These are phyloP conservation scores for Pichia paraexigua DNA, from an alignment of 805 yeast genomes.

Conservation along the genomic window DNA sequence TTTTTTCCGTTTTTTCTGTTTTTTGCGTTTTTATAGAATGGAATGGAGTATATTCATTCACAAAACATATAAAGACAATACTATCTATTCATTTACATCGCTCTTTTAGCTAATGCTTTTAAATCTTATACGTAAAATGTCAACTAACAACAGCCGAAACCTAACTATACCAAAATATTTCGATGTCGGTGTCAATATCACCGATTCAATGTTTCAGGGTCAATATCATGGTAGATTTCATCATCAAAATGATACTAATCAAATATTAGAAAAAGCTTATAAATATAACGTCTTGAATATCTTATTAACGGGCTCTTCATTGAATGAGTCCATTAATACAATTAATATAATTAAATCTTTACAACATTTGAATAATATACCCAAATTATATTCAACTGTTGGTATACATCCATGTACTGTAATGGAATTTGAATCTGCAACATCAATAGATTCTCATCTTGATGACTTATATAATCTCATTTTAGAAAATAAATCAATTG, in stretches of 20 bases:
- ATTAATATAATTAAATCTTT: constrained; percentile 39
- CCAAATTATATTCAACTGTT: constrained; percentile 54
- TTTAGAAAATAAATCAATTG: constrained; percentile 35
- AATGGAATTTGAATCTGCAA: constrained; percentile 34
- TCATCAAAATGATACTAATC: constrained; percentile 59
- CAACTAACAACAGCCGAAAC: background rate
- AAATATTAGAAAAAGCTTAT: constrained; percentile 61
- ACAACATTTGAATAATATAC: constrained; percentile 15
- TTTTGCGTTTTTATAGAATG: too few relatives aligned
- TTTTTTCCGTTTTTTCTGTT: background rate
- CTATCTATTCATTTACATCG: too few relatives aligned
- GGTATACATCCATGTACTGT: constrained; percentile 97
- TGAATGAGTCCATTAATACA: constrained; percentile 58
- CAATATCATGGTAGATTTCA: constrained; percentile 54
- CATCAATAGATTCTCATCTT: constrained; percentile 35
- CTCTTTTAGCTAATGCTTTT: background rate
- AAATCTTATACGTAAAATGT: background rate
- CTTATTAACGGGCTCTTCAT: constrained; percentile 77
- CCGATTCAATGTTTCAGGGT: constrained; percentile 87
- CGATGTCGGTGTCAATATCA: constrained; percentile 55
- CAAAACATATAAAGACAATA: too few relatives aligned
- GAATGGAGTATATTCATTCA: too few relatives aligned
- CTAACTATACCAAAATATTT: constrained; percentile 28
- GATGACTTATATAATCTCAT: constrained; percentile 42
- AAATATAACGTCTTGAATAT: constrained; percentile 56